phyloP scores from a whole-genome alignment of 2,329 filamentous ascomycete genomes.

The Metarhizium anisopliae region DNA sequence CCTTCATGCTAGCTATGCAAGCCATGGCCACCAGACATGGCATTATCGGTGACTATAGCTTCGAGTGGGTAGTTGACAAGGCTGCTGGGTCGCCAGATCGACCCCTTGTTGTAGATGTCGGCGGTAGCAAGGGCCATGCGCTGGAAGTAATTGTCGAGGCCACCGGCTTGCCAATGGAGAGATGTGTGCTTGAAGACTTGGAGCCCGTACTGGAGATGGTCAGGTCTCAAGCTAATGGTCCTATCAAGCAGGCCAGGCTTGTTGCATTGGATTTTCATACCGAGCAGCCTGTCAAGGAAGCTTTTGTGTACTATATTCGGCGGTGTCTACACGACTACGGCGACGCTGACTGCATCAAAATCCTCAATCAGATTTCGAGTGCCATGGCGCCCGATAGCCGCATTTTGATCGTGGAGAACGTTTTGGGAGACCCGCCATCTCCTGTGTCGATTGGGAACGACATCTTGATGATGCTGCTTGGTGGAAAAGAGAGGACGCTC shows the following conservation, averaged over 20 bases:
- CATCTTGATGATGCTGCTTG: constrained; percentile 21
- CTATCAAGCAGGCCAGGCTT: background rate
- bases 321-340: constrained; percentile 29
- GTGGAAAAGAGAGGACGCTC: constrained; percentile 24
- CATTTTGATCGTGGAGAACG: constrained; percentile 23
- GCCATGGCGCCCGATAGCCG: constrained; percentile 23
- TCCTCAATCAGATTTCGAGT: constrained; percentile 18
- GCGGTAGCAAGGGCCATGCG: constrained; percentile 12
- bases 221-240: constrained; percentile 9
- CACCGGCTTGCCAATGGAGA: constrained; percentile 2
- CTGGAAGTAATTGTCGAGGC: constrained; percentile 9
- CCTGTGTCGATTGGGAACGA: constrained; percentile 17
- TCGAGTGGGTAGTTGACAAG: constrained; percentile 17
- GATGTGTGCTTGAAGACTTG: constrained; percentile 9
- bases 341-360: constrained; percentile 21
- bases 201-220: constrained; percentile 12
- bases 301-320: constrained; percentile 26
- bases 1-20: constrained; percentile 21
- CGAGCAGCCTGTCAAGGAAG: constrained; percentile 15
- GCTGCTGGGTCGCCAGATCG: background rate
- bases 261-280: constrained; percentile 12
- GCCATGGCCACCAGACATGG: constrained; percentile 14
- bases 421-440: constrained; percentile 18
- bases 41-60: constrained; percentile 20
- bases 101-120: constrained; percentile 11